Evolutionary conservation across 495 filamentous ascomycete species (phyloP).

Genomic region (Talaromyces borbonicus): DNA sequence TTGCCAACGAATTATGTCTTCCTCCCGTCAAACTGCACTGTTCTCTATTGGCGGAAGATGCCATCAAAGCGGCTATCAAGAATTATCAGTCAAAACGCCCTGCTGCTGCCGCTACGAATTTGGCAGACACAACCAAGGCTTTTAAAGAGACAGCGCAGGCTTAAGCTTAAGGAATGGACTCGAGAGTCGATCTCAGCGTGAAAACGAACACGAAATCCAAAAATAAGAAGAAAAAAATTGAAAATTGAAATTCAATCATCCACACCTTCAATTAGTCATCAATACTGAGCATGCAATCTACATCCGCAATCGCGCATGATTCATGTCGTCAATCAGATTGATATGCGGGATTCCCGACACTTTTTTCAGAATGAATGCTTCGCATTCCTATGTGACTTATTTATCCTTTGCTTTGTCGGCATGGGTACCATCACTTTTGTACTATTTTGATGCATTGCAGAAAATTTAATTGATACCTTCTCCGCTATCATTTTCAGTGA

Average conservation of each 20-base stretch:
- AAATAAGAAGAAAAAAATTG: neutral
- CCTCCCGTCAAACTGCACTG: conserved; percentile 97
- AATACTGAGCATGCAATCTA: too few relatives aligned
- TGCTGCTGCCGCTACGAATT: conserved; percentile 50
- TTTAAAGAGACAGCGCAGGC: conserved; percentile 8
- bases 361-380: too few relatives aligned
- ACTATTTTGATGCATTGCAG: too few relatives aligned
- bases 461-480: too few relatives aligned
- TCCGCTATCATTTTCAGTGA: too few relatives aligned
- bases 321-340: too few relatives aligned
- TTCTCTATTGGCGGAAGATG: conserved; percentile 98
- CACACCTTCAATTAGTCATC: neutral
- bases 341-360: too few relatives aligned
- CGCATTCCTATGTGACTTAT: too few relatives aligned
- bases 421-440: too few relatives aligned
- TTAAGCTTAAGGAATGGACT: neutral
- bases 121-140: conserved; percentile 48
- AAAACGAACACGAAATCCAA: neutral
- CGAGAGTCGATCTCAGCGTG: too few relatives aligned
- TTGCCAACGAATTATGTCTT: conserved; percentile 90
- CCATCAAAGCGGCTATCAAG: conserved; percentile 97
- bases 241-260: neutral
- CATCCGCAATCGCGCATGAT: too few relatives aligned
- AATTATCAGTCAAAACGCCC: conserved; percentile 97
- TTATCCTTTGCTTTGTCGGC: too few relatives aligned